Conservation (phyloP, 2,329 filamentous ascomycete species). For the Alternaria sp. region DNA sequence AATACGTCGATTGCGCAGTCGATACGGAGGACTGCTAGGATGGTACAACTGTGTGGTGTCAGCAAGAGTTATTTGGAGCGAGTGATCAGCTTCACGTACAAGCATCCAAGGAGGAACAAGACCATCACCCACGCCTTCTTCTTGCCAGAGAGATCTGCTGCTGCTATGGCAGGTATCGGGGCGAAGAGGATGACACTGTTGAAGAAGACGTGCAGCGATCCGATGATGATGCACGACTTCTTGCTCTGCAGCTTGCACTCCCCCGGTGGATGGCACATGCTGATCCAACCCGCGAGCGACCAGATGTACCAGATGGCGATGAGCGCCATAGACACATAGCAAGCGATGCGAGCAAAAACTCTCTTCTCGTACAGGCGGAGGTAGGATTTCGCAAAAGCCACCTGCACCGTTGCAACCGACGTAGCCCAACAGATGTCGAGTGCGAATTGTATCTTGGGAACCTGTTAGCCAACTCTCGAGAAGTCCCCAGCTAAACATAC, state of each 20-base stretch:
- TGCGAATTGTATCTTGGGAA: constrained; percentile 24
- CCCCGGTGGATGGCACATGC: constrained; percentile 26
- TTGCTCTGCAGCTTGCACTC: constrained; percentile 22
- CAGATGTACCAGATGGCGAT: constrained; percentile 23
- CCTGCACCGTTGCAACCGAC: constrained; percentile 26
- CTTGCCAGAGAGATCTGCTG: constrained; percentile 16
- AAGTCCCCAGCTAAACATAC: not conserved
- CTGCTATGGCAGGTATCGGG: constrained; percentile 18
- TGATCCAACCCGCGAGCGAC: constrained; percentile 23
- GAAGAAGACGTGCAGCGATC: constrained; percentile 27
- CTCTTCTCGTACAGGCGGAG: constrained; percentile 23
- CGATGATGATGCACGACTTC: constrained; percentile 24
- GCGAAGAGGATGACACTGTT: constrained; percentile 20
- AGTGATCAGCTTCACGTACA: constrained; percentile 13
- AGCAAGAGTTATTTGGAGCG: not conserved
- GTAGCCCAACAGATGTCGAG: constrained; percentile 31
- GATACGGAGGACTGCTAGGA: constrained; percentile 26
- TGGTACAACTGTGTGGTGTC: constrained; percentile 17
- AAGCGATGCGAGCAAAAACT: constrained; percentile 6
- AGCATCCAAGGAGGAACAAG: constrained; percentile 23
- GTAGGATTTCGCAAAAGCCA: constrained; percentile 26
- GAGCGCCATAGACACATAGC: constrained; percentile 18
- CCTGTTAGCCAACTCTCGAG: constrained; percentile 1
- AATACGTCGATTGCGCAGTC: constrained; percentile 28
- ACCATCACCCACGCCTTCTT: constrained; percentile 18